Evolutionary conservation across 2,329 filamentous ascomycete genomes (phyloP).

Genomic region (Hyphodiscus sp.): DNA sequence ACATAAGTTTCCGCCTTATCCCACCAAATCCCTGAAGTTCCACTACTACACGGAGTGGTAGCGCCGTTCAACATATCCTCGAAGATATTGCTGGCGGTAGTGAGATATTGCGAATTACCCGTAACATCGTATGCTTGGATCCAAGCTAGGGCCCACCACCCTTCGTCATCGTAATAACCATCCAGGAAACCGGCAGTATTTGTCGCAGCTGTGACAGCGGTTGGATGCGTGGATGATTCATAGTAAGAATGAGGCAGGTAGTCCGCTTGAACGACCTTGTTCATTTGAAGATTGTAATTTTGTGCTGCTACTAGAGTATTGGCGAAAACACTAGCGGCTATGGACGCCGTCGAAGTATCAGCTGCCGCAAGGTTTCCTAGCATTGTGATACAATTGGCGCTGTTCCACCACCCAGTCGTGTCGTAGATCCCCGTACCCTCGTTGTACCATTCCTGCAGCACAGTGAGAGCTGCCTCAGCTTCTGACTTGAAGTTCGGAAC

Average conservation of each 20-base stretch:
- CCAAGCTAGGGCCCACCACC: conserved; percentile 59
- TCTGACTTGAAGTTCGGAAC: conserved; percentile 10
- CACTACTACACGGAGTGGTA: conserved; percentile 44
- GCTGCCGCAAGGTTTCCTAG: conserved; percentile 43
- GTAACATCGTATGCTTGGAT: conserved; percentile 52
- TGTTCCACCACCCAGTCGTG: conserved; percentile 67
- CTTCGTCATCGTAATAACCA: conserved; percentile 53
- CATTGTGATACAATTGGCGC: conserved; percentile 58
- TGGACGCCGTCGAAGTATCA: conserved; percentile 29
- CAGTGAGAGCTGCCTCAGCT: conserved; percentile 30
- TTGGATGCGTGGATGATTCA: neutral
- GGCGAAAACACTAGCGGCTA: conserved; percentile 35
- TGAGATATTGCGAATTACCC: conserved; percentile 42
- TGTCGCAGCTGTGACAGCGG: neutral
- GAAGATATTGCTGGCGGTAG: conserved; percentile 47
- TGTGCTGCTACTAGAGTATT: conserved; percentile 34
- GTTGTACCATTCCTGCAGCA: conserved; percentile 58
- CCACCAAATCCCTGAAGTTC: conserved; percentile 42
- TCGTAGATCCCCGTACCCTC: conserved; percentile 54
- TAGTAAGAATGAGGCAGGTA: conserved; percentile 3
- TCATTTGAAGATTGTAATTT: conserved; percentile 22
- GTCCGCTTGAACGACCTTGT: conserved; percentile 18
- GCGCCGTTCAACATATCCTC: conserved; percentile 47
- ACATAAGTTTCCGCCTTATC: conserved; percentile 47
- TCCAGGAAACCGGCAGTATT: conserved; percentile 40